A percentile compares a stretch with the other conserved stretches of the same genome.
These are phyloP conservation scores for Corymbia citriodora DNA, from an alignment of 441 rosid species.

Conservation along the genomic window DNA sequence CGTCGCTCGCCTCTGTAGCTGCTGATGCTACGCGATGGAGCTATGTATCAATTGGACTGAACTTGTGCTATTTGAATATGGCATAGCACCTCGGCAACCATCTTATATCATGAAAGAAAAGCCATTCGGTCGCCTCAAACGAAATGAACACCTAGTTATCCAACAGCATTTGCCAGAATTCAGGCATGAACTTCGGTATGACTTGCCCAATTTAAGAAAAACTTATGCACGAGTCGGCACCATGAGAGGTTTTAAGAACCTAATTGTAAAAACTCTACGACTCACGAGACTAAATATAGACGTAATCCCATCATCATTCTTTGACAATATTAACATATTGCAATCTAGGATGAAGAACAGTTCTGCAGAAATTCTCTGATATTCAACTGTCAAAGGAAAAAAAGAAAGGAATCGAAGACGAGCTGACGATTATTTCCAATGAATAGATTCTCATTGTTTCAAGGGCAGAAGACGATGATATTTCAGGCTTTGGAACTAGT, in stretches of 20 bases:
- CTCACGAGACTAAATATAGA: neutral
- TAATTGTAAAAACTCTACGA: neutral
- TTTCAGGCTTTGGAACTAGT: neutral
- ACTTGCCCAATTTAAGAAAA: neutral
- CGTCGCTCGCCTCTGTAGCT: neutral
- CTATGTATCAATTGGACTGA: neutral
- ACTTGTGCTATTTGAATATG: neutral
- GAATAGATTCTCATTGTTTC: neutral
- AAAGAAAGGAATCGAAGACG: neutral
- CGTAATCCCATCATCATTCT: neutral
- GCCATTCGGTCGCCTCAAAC: neutral
- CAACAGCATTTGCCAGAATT: neutral
- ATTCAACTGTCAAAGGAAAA: neutral
- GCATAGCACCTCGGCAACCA: neutral
- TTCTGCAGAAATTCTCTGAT: neutral
- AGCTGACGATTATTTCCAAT: neutral
- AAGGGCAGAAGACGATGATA: neutral
- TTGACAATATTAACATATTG: neutral
- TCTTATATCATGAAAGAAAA: neutral
- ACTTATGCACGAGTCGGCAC: neutral
- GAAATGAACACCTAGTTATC: too few relatives aligned
- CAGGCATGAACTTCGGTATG: neutral
- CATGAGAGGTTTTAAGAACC: neutral
- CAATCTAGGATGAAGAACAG: neutral
- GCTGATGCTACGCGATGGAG: neutral